Percentiles rank a stretch among this genome's conserved stretches.
phyloP scores from a whole-genome alignment of 2,329 filamentous ascomycete genomes.

The Beauveria scarabaeidicola region DNA sequence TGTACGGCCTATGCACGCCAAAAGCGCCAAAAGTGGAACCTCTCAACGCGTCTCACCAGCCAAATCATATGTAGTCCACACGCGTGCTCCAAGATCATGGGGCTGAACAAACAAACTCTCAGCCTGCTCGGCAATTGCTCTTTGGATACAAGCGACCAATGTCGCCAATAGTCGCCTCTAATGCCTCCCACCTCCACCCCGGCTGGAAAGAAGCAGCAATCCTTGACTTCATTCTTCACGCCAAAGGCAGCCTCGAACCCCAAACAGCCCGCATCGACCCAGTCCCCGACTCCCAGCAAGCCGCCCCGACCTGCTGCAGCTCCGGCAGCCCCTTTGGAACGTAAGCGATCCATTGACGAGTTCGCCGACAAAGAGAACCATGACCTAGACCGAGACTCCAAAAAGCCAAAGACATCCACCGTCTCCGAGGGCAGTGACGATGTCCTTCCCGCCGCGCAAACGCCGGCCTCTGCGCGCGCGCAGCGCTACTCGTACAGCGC shows the following conservation, averaged over 20 bases:
- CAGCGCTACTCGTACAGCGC: constrained; percentile 9
- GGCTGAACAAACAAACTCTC: background rate
- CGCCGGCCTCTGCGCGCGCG: constrained; percentile 3
- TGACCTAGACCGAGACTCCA: background rate
- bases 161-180: constrained; percentile 1
- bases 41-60: constrained; percentile 11
- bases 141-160: background rate
- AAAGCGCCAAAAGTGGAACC: constrained; percentile 11
- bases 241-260: constrained; percentile 43
- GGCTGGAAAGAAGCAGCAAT: constrained; percentile 61
- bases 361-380: constrained; percentile 9
- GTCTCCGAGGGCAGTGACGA: constrained; percentile 38
- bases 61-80: background rate
- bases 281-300: constrained; percentile 18
- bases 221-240: constrained; percentile 80
- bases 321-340: constrained; percentile 32
- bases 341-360: constrained; percentile 33
- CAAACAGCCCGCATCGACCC: constrained; percentile 20
- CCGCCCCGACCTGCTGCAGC: constrained; percentile 41
- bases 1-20: background rate
- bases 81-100: background rate
- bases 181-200: constrained; percentile 32
- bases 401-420: constrained; percentile 25
- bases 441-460: constrained; percentile 21
- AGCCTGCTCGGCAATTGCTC: background rate